Conservation (phyloP, 495 filamentous ascomycete genomes). For the Chaetomium cochliodes region DNA sequence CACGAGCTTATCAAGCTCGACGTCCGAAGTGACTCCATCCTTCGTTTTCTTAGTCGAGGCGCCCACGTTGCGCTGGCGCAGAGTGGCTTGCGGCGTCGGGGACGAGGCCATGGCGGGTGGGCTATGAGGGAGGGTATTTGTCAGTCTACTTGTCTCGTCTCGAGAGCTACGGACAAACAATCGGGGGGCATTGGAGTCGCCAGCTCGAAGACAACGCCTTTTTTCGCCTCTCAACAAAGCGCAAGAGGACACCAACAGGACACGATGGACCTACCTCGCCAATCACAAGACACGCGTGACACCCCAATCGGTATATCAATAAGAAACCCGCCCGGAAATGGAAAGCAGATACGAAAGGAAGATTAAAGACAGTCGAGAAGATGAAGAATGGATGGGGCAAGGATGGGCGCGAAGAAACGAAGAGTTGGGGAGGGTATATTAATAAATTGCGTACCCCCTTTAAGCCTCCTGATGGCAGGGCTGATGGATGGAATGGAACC, state of each 20-base stretch:
- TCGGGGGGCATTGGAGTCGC: not conserved
- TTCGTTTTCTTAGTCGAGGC: conserved; percentile 47
- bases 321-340: conserved; percentile 8
- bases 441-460: conserved; percentile 29
- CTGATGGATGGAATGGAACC: conserved; percentile 13
- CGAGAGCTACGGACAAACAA: not conserved
- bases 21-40: conserved; percentile 41
- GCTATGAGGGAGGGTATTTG: not conserved
- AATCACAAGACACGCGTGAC: not conserved
- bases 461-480: conserved; percentile 23
- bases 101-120: conserved; percentile 39
- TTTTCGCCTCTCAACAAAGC: not conserved
- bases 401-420: not conserved
- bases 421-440: conserved; percentile 7
- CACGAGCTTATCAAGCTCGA: conserved; percentile 47
- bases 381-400: conserved; percentile 8
- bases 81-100: conserved; percentile 47
- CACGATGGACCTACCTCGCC: conserved; percentile 19
- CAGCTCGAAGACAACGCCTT: not conserved
- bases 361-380: conserved; percentile 29
- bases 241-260: not conserved
- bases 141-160: not conserved
- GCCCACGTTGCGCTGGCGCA: conserved; percentile 55
- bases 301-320: not conserved
- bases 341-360: conserved; percentile 20